A percentile compares a stretch with the other conserved stretches of the same genome.
phyloP scores from a whole-genome alignment of 768 basidiomycete species.

The Baorangia bicolor region DNA sequence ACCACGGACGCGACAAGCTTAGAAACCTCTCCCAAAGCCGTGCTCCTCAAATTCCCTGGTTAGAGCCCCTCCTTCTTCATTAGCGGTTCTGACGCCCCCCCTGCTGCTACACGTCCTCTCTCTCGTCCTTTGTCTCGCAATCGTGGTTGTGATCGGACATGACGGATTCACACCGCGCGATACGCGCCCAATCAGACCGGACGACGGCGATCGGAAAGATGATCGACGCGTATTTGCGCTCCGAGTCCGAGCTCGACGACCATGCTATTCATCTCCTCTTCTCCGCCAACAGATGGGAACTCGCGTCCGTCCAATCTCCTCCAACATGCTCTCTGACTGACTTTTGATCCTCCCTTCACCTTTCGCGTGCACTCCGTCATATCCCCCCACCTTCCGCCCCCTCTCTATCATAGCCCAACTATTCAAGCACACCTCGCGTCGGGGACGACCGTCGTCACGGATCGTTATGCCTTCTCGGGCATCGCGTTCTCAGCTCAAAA shows the following conservation, averaged over 20 bases:
- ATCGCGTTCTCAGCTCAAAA: slow-evolving; percentile 83
- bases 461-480: slow-evolving; percentile 96
- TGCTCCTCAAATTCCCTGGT: slow-evolving; percentile 91
- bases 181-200: slow-evolving; percentile 55
- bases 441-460: slow-evolving; percentile 80
- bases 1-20: not conserved
- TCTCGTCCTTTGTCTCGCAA: too few species aligned
- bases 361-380: not conserved
- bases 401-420: slow-evolving; percentile 41
- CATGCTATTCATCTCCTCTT: slow-evolving; percentile 91
- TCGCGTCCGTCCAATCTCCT: slow-evolving; percentile 57
- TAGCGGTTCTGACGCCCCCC: not conserved
- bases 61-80: slow-evolving; percentile 12
- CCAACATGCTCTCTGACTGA: not conserved
- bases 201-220: slow-evolving; percentile 88
- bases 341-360: not conserved
- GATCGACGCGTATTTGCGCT: slow-evolving; percentile 90
- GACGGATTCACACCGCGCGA: not conserved
- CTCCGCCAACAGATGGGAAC: slow-evolving; percentile 96
- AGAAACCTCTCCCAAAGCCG: slow-evolving; percentile 32
- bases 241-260: slow-evolving; percentile 85
- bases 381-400: not conserved
- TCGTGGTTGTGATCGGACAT: not conserved
- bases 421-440: slow-evolving; percentile 58
- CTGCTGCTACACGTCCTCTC: not conserved